Base-by-base conservation (phyloP, 1,284 basidiomycete genomes). In the Sporisorium reilianum region DNA sequence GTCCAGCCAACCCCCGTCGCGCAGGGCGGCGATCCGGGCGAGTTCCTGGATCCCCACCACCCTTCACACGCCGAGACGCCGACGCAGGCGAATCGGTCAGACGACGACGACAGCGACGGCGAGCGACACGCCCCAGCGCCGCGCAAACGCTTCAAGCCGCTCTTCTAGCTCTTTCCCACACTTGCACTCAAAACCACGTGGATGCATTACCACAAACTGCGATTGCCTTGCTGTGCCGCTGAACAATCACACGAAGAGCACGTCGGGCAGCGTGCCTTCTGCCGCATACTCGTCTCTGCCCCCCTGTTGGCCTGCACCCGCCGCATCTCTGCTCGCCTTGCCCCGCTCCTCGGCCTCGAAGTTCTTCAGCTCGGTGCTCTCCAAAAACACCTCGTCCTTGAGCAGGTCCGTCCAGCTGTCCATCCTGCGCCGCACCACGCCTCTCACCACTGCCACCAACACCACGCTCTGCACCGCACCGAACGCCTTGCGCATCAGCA, bases 341-440 rank as follows among this genome's bases (percentile, higher is more conserved):
- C 1, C 42, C 25, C 5, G 23, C 20, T 20, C 38, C 42, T 42
- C 36, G 8, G 41, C 22, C n/a, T 55, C 55, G 25, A 78, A 83
- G 44, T 83, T 82, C 28, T 72, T 78, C 40, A 83, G 46, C 75
- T 80, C 78, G 10, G 80, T 83, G 32, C 70, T 77, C 48, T 80
- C 78, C 51, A 83, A 69, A 40, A 77, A 83, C 11, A 82, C 65
- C 54, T 83, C 80, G 56, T 83, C 82, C 55, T 78, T 81, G 14
- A 83, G 50, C 42, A 73, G 11, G 4, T 72, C 64, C 18, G 82
- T 83, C 80, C 80, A 82, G 32, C 36, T 34, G 5, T 74, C 65
- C 61, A 80, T 78, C 36, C 67, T 51, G 1, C 38, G 59, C 20
- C 45, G 11, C 18, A 78, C 46, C 30, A 50, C 34, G 22, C 18